Conservation (phyloP, 176 grass and related monocot genomes). For the Musa beccarii region DNA sequence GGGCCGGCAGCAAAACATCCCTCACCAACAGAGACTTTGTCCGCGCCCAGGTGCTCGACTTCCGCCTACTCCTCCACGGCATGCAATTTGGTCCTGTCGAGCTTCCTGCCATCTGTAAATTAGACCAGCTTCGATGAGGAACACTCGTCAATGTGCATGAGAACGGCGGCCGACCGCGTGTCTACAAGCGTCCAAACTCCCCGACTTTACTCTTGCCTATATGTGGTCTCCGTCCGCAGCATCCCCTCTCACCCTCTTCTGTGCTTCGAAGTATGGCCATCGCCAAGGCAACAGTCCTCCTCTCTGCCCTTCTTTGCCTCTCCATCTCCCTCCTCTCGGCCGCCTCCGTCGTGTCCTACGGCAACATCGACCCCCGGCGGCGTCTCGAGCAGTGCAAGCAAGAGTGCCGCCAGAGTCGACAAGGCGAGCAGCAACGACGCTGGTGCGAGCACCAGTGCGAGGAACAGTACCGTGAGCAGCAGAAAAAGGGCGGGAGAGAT, state of each 20-base stretch:
- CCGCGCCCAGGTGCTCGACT: too few relatives aligned
- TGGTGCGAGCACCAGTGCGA: slow-evolving; percentile 9
- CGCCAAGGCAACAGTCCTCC: not conserved
- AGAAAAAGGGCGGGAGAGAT: not conserved
- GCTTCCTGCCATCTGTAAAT: not conserved
- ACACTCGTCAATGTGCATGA: slow-evolving; percentile 8
- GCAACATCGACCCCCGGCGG: not conserved
- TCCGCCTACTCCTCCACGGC: too few relatives aligned
- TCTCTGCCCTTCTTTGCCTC: not conserved
- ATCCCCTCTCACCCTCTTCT: not conserved
- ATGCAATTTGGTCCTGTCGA: too few relatives aligned
- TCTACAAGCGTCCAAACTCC: not conserved
- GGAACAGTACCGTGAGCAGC: not conserved
- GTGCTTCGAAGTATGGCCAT: not conserved
- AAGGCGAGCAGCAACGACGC: not conserved
- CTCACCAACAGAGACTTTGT: too few relatives aligned
- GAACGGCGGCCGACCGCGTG: not conserved
- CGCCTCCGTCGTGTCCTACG: not conserved
- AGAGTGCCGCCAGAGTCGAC: not conserved
- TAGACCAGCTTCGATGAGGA: not conserved
- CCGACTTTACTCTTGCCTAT: not conserved
- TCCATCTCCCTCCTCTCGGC: slow-evolving; percentile 5
- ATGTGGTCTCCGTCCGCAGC: not conserved
- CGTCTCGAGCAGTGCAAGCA: slow-evolving; percentile 13
- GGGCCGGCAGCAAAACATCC: too few relatives aligned